A percentile compares a stretch with the other conserved stretches of the same genome.
These are phyloP conservation scores for Globisporangium perplexum DNA, from an alignment of 352 stramenopile genomes.

Conservation along the genomic window DNA sequence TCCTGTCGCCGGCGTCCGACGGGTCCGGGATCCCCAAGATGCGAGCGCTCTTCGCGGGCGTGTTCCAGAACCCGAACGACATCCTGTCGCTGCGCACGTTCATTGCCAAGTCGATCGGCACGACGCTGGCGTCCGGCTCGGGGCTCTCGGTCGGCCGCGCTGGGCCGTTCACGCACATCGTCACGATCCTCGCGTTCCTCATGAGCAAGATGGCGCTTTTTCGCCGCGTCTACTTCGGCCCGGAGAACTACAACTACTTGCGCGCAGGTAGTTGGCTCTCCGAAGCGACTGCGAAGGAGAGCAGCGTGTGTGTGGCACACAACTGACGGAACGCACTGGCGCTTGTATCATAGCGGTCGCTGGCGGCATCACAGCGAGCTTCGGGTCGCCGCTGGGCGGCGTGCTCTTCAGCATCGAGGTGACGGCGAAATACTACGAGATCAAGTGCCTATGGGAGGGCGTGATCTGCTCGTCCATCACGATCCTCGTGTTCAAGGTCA, in stretches of 20 bases:
- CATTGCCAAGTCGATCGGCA: conserved; percentile 61
- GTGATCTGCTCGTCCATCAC: conserved; percentile 78
- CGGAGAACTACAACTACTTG: conserved; percentile 68
- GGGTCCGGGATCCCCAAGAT: conserved; percentile 76
- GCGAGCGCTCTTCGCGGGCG: conserved; percentile 63
- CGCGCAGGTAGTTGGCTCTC: conserved; percentile 38
- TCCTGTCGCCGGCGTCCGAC: conserved; percentile 58
- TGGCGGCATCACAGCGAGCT: conserved; percentile 74
- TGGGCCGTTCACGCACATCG: conserved; percentile 71
- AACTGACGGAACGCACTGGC: neutral
- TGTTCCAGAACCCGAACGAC: conserved; percentile 67
- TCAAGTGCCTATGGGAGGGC: conserved; percentile 80
- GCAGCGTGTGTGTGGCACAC: neutral
- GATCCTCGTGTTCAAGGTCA: conserved; percentile 72
- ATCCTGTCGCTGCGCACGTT: conserved; percentile 60
- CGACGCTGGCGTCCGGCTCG: conserved; percentile 52
- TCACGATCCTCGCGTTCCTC: conserved; percentile 67
- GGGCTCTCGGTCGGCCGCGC: conserved; percentile 65
- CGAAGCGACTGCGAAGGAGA: neutral
- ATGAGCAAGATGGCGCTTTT: conserved; percentile 64
- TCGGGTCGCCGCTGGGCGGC: conserved; percentile 69
- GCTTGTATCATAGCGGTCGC: conserved; percentile 33
- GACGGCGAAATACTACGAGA: conserved; percentile 80
- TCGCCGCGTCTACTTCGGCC: conserved; percentile 55
- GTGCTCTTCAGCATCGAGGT: conserved; percentile 86